Evolutionary conservation across 2,329 filamentous ascomycete species (phyloP).

Genomic region (Aureobasidium zeae): DNA sequence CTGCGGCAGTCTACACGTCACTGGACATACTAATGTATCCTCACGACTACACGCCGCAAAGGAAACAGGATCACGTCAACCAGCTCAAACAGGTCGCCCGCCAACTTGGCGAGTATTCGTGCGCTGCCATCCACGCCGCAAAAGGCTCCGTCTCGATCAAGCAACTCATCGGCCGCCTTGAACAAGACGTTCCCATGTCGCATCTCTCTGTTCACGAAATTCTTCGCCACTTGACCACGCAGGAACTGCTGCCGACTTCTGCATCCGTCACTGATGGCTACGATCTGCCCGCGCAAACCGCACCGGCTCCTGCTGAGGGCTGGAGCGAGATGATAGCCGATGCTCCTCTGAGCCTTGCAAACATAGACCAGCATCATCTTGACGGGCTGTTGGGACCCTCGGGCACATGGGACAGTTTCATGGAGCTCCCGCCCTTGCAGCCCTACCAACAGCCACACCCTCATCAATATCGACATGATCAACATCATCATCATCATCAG

Average conservation of each 20-base stretch:
- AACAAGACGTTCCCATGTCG: slow-evolving; percentile 3
- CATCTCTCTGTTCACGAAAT: slow-evolving; percentile 6
- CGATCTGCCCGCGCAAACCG: neutral
- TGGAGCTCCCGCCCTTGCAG: slow-evolving; percentile 7
- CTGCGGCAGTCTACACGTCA: slow-evolving; percentile 9
- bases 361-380: slow-evolving; percentile 3
- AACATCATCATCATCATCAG: too few species aligned
- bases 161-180: neutral
- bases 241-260: neutral
- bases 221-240: slow-evolving; percentile 5
- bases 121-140: slow-evolving; percentile 7
- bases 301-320: neutral
- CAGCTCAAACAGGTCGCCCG: neutral
- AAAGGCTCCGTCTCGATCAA: slow-evolving; percentile 4
- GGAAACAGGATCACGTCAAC: neutral
- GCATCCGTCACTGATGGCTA: neutral
- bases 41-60: slow-evolving; percentile 1
- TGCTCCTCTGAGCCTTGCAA: neutral
- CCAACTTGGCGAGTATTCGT: neutral
- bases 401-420: slow-evolving; percentile 5
- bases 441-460: too few species aligned
- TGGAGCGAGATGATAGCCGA: slow-evolving; percentile 6
- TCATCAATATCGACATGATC: too few species aligned
- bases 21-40: slow-evolving; percentile 11
- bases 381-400: slow-evolving; percentile 1